Base-by-base conservation (phyloP, 192 early-diverging fungal species). In the Pilobolus umbonatus region DNA sequence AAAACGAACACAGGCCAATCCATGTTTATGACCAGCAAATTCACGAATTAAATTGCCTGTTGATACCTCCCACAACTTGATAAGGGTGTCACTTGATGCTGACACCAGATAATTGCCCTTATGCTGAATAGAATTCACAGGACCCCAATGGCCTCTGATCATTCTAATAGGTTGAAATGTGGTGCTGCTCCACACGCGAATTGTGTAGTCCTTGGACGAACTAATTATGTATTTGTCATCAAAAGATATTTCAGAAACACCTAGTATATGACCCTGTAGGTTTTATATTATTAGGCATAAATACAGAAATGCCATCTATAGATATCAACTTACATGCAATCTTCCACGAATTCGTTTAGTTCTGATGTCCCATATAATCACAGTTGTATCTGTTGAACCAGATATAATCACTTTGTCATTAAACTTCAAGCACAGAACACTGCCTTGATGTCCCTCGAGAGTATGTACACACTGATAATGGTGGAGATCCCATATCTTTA, bases 91-190 rank as follows among this genome's bases (percentile, higher is more conserved):
- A 17, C 92, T 91, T 0, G 88, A 91, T 0, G 95, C 94, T 5
- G 90, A 93, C 3, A 88, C 94, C 14, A 71, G 68, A 10, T 60
- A 78, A 55, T 81, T 68, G 24, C 80, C 87, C 32, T 81, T 62
- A 32, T 98, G 62, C 66, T 97, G 89, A 10, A 99, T 80, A 6
- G 94, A 89, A 61, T 98, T 99, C 15, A 99, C 97, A 0, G 97
- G 92, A 5, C 94, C 96, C 11, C 83, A 79, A 63, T 99, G 97
- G 31, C 93, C 97, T n/a, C 64, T 46, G 60, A 99, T 69, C 0
- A 81, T 88, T 19, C 84, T 78, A 42, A 88, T 46, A n/a, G 87
- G 76, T 48, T 72, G 67, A 6, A 87, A 88, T 0, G 78, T 81
- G 25, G 62, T 52, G 22, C 84, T 70, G 64, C 84, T 77, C 94